Conservation (phyloP, 2,329 filamentous ascomycete genomes). For the Stachybotrys echinatus region DNA sequence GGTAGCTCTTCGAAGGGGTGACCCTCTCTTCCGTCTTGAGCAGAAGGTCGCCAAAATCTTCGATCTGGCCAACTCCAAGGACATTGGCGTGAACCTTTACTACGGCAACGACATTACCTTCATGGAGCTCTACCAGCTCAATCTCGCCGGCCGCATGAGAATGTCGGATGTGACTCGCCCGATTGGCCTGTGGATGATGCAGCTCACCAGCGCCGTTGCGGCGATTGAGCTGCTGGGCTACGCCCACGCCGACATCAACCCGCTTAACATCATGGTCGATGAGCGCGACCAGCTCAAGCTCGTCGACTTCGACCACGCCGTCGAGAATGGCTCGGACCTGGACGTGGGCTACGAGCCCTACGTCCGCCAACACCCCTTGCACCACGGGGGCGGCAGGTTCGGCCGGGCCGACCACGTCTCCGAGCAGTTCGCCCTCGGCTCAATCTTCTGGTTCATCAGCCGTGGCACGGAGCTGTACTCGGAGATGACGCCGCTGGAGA, state of each 20-base stretch:
- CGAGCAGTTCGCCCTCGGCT: slow-evolving; percentile 13
- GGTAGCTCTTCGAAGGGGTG: neutral
- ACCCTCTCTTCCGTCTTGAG: neutral
- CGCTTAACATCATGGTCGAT: slow-evolving; percentile 11
- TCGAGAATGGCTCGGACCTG: slow-evolving; percentile 3
- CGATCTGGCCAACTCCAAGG: neutral
- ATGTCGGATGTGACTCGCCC: neutral
- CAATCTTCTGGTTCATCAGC: slow-evolving; percentile 13
- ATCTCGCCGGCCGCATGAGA: neutral
- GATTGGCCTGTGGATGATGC: neutral
- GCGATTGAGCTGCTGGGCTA: slow-evolving; percentile 10
- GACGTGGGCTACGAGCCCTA: slow-evolving; percentile 14
- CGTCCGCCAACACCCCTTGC: slow-evolving; percentile 6
- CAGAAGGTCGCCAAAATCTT: neutral
- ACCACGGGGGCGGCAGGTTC: slow-evolving; percentile 6
- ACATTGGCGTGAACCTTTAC: neutral
- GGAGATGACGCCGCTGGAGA: slow-evolving; percentile 7
- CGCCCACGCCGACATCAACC: slow-evolving; percentile 12
- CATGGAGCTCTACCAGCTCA: neutral
- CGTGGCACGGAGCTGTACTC: slow-evolving; percentile 10
- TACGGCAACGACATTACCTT: neutral
- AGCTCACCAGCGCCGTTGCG: slow-evolving; percentile 6
- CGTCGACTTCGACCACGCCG: slow-evolving; percentile 13
- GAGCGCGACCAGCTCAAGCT: slow-evolving; percentile 9
- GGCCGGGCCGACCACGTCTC: slow-evolving; percentile 8